phyloP scores from a whole-genome alignment of 768 basidiomycete species.

The Phlebiopsis gigantea region DNA sequence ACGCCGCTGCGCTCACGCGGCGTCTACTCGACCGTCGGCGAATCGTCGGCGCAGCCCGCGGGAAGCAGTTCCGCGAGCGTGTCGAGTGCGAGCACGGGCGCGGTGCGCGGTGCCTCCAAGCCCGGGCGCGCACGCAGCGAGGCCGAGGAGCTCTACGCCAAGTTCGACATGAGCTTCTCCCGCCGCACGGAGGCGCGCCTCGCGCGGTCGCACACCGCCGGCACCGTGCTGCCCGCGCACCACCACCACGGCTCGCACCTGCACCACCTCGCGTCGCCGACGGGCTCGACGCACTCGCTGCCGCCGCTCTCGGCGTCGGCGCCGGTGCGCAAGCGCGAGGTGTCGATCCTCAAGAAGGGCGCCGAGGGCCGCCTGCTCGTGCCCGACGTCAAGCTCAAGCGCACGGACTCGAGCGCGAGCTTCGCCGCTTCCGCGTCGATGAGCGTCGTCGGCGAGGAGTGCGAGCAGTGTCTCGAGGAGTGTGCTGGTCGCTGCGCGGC shows the following conservation, averaged over 20 bases:
- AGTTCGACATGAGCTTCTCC: conserved; percentile 52
- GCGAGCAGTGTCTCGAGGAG: conserved; percentile 15
- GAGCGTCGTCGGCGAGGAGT: conserved; percentile 12
- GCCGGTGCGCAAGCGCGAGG: conserved; percentile 42
- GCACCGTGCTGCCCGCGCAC: neutral
- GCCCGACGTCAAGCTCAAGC: conserved; percentile 37
- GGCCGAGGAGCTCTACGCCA: conserved; percentile 44
- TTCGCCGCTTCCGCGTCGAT: conserved; percentile 2
- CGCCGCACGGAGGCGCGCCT: conserved; percentile 49
- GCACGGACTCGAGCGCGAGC: conserved; percentile 18
- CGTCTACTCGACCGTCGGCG: conserved; percentile 44
- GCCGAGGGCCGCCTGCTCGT: conserved; percentile 64
- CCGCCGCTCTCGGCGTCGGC: conserved; percentile 28
- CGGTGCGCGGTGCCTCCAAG: no score
- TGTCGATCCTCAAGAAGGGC: conserved; percentile 49
- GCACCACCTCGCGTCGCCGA: conserved; percentile 21
- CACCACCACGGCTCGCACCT: neutral
- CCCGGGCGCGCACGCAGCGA: conserved; percentile 10
- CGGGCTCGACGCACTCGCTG: conserved; percentile 32
- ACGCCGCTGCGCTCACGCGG: conserved; percentile 44
- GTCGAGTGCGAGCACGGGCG: conserved; percentile 3
- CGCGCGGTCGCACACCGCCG: conserved; percentile 24
- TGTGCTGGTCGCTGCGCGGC: neutral
- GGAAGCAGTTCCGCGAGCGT: neutral
- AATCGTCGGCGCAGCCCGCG: conserved; percentile 19